A percentile compares a stretch with the other conserved stretches of the same genome.
These are phyloP conservation scores for Debaryomyces sp. DNA, from an alignment of 1,139 yeast genomes.

Conservation along the genomic window DNA sequence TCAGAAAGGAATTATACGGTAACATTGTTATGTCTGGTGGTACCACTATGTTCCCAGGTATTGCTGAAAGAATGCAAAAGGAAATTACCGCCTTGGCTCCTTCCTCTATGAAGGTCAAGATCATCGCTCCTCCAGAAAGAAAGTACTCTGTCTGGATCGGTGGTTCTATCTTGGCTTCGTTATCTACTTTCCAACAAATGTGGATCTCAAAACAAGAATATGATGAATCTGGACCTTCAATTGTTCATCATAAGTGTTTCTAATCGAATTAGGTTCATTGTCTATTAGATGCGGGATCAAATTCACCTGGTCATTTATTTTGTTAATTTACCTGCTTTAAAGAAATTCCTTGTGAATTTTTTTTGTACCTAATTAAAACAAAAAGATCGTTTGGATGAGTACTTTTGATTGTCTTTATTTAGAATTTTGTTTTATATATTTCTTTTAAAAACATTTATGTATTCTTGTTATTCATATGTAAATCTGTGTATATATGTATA, in stretches of 20 bases:
- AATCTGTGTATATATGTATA: conserved; percentile 1
- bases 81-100: conserved; percentile 99
- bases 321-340: neutral
- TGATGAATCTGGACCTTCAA: conserved; percentile 99
- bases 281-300: conserved; percentile 1
- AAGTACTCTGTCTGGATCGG: conserved; percentile 99
- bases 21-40: conserved; percentile 99
- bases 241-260: conserved; percentile 99
- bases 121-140: conserved; percentile 99
- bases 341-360: neutral
- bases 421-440: conserved; percentile 5
- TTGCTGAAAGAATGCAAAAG: conserved; percentile 99
- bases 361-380: conserved; percentile 1
- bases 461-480: conserved; percentile 9
- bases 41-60: conserved; percentile 99
- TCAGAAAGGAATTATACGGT: conserved; percentile 98
- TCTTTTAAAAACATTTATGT: conserved; percentile 7
- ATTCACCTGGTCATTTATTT: neutral
- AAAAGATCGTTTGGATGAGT: conserved; percentile 4
- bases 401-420: conserved; percentile 8
- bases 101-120: conserved; percentile 99
- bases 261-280: conserved; percentile 41
- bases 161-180: conserved; percentile 98
- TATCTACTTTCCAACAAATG: conserved; percentile 99
- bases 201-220: conserved; percentile 99